Base-by-base conservation (phyloP, 2,329 filamentous ascomycete species). In the Myriosclerotinia curreyana region DNA sequence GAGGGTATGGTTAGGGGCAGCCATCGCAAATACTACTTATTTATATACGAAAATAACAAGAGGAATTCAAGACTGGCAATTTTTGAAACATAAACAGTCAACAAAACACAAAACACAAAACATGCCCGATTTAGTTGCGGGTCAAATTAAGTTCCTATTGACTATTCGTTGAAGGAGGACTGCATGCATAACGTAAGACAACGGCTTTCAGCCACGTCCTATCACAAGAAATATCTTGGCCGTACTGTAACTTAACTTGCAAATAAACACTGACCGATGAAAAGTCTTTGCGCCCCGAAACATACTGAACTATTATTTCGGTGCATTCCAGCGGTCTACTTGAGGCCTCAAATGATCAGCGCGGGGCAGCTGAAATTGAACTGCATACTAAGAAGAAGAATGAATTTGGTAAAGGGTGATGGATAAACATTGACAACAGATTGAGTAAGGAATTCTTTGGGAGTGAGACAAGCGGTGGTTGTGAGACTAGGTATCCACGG, bases 141-240 rank as follows among this genome's bases (percentile, higher is more conserved):
- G 3, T 46, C 34, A 34, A 56, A 44, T 56, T 46, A 22, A 46
- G 34, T 9, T n/a, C 54, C 20, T 3, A 20, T 52, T 11, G 25
- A 25, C 28, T 48, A 58, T 58, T 58, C 28, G 54, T 17, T 14
- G 44, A 17, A 28, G 20, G 42, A 58, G 54, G 54, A 58, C 34
- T 28, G 17, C 42, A 48, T 48, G 54, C 54, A 36, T 46, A 36
- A n/a, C 28, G 36, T 25, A 36, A 36, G 42, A 58, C 40, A 55
- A 48, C 28, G 42, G 31, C 28, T 48, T 48, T 34, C 42, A 46
- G 54, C 40, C 54, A 48, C 40, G 12, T 46, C 20, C 4, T 17
- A 5, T 58, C 22, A 34, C 40, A 56, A 42, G 28, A 34, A 15
- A 56, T 44, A 44, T 46, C 54, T 56, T 56, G 54, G 40, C 38